Evolutionary conservation across 1,284 basidiomycete genomes (phyloP).

Genomic region (Thecaphora thlaspeos): DNA sequence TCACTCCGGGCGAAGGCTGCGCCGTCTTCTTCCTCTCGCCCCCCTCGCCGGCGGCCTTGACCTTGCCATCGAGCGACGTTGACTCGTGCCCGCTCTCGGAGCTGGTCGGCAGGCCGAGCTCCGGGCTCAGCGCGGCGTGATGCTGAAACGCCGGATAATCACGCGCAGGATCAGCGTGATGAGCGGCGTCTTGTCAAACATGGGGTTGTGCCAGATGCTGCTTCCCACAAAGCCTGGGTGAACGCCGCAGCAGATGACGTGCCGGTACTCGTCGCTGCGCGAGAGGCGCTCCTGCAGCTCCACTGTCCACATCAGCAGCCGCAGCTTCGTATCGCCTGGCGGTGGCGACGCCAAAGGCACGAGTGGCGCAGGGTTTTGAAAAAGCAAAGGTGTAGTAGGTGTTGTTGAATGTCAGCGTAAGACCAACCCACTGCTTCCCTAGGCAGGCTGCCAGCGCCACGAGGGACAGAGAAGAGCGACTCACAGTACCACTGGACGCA

Average conservation of each 20-base stretch:
- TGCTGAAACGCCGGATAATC: no score
- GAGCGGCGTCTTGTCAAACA: no score
- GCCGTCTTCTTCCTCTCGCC: conserved; percentile 4
- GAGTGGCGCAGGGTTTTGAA: no score
- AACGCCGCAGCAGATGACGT: conserved; percentile 41
- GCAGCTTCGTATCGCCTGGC: conserved; percentile 41
- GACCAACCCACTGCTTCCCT: no score
- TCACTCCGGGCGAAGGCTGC: conserved; percentile 15
- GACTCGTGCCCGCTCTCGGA: conserved; percentile 2
- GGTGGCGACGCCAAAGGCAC: no score
- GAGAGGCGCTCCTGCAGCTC: conserved; percentile 42
- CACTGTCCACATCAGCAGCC: conserved; percentile 43
- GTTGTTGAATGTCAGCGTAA: no score
- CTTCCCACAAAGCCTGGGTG: conserved; percentile 42
- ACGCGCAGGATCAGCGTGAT: conserved; percentile 8
- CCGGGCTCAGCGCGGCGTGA: conserved; percentile 1
- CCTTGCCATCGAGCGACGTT: no score
- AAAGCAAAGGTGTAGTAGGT: no score
- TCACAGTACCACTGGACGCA: conserved; percentile 44
- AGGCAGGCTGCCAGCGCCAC: no score
- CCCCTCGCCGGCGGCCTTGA: no score
- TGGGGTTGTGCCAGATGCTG: conserved; percentile 43
- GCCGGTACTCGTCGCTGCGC: conserved; percentile 31
- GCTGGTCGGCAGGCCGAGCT: conserved; percentile 27
- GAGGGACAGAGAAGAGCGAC: no score